Conservation (phyloP, 306 rosid species). For the Sphenostylis stenocarpa region DNA sequence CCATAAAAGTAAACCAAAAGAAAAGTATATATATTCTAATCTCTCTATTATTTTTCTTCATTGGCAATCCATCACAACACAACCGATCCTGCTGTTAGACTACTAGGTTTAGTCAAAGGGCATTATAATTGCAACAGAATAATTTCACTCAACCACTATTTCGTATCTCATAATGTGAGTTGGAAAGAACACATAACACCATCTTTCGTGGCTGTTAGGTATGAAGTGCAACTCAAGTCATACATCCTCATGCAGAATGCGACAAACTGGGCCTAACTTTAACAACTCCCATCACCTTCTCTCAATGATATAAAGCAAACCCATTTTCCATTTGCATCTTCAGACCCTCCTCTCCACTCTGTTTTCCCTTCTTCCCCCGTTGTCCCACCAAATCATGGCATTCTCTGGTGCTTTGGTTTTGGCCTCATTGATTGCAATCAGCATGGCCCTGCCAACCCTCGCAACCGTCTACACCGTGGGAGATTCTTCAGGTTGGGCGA, state of each 20-base stretch:
- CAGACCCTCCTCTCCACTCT: slow-evolving; percentile 19
- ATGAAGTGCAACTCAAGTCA: slow-evolving; percentile 58
- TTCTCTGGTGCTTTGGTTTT: slow-evolving; percentile 35
- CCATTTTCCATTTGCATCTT: slow-evolving; percentile 23
- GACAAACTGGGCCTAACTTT: slow-evolving; percentile 51
- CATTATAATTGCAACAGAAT: slow-evolving; percentile 32
- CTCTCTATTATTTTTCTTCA: slow-evolving; percentile 23
- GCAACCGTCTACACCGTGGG: slow-evolving; percentile 77
- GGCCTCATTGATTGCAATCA: slow-evolving; percentile 36
- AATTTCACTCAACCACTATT: slow-evolving; percentile 42
- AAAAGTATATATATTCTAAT: background rate
- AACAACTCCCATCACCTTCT: slow-evolving; percentile 51
- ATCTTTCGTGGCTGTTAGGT: slow-evolving; percentile 50
- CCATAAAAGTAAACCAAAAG: background rate
- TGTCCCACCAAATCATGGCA: slow-evolving; percentile 46
- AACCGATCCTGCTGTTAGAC: background rate
- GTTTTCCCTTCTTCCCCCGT: background rate
- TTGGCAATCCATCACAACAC: slow-evolving; percentile 36
- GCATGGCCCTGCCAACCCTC: slow-evolving; percentile 47
- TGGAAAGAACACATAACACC: slow-evolving; percentile 11
- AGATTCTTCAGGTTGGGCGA: slow-evolving; percentile 72
- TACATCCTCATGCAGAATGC: slow-evolving; percentile 35
- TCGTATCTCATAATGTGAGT: slow-evolving; percentile 1
- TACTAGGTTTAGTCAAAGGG: slow-evolving; percentile 25
- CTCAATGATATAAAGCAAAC: slow-evolving; percentile 47